phyloP scores from a whole-genome alignment of 2,329 filamentous ascomycete species.

The Ceratocystis lukuohia region DNA sequence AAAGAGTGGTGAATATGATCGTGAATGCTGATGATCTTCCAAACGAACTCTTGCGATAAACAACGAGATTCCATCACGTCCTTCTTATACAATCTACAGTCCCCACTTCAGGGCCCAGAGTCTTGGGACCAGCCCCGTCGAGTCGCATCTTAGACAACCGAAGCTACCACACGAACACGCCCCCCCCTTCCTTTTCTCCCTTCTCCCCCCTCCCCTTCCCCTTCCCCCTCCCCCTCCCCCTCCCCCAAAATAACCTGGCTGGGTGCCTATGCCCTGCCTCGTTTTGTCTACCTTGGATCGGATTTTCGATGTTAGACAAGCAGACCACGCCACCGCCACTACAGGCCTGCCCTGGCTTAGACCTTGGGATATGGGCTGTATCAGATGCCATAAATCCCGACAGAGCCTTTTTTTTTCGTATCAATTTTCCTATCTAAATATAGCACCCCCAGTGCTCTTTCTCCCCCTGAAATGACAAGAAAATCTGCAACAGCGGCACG shows the following conservation, averaged over 20 bases:
- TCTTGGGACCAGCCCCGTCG: neutral
- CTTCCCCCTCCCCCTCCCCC: neutral
- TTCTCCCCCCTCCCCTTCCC: neutral
- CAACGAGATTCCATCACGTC: neutral
- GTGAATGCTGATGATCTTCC: conserved; percentile 1
- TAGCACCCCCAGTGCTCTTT: neutral
- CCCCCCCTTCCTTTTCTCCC: neutral
- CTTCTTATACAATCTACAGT: neutral
- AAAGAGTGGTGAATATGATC: conserved; percentile 3
- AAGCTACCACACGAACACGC: neutral
- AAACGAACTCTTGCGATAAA: neutral
- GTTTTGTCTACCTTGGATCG: neutral
- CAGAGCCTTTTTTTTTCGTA: neutral
- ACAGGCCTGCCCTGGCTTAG: neutral
- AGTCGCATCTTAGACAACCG: neutral
- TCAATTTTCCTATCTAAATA: neutral
- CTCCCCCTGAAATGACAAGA: neutral
- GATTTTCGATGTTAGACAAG: neutral
- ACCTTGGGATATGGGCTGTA: neutral
- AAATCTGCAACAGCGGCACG: neutral
- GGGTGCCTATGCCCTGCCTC: neutral
- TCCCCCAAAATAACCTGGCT: neutral
- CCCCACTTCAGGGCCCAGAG: neutral
- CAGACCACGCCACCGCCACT: neutral
- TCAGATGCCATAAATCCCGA: conserved; percentile 3